Evolutionary conservation across 345 rosid genomes (phyloP).

Genomic region (Gossypium arboreum): DNA sequence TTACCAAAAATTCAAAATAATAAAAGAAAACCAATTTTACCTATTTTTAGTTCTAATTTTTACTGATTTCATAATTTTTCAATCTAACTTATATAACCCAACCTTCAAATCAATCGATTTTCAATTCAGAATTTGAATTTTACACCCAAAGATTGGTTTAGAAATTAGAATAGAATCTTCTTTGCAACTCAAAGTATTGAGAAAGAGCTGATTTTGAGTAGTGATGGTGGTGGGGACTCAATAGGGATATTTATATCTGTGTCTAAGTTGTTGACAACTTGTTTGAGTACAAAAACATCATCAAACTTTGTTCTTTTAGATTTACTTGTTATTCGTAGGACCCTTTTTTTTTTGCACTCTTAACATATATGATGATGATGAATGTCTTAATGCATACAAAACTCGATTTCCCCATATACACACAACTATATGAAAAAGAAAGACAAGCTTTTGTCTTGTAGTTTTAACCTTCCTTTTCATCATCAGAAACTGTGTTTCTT

Average conservation of each 20-base stretch:
- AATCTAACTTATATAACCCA: no score
- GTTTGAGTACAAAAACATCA: neutral
- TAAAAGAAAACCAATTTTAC: no score
- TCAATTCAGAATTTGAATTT: no score
- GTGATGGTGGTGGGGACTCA: conserved; percentile 38
- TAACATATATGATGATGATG: neutral
- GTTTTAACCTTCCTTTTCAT: conserved; percentile 12
- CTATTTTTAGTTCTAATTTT: no score
- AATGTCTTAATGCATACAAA: conserved; percentile 25
- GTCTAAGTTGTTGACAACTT: conserved; percentile 46
- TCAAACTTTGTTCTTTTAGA: conserved; percentile 27
- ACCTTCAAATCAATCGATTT: no score
- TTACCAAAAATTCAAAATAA: no score
- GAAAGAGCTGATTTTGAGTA: conserved; percentile 12
- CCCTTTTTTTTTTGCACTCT: neutral
- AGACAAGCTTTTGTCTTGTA: neutral
- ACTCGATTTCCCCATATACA: neutral
- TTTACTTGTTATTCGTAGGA: conserved; percentile 26
- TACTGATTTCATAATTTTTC: no score
- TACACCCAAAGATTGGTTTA: conserved; percentile 6
- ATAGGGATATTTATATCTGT: conserved; percentile 31
- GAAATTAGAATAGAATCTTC: conserved; percentile 60
- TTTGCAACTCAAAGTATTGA: conserved; percentile 29
- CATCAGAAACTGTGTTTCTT: neutral
- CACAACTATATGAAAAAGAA: neutral